Evolutionary conservation across 192 early-diverging fungal genomes (phyloP).

Genomic region (Kickxella alabastrina): DNA sequence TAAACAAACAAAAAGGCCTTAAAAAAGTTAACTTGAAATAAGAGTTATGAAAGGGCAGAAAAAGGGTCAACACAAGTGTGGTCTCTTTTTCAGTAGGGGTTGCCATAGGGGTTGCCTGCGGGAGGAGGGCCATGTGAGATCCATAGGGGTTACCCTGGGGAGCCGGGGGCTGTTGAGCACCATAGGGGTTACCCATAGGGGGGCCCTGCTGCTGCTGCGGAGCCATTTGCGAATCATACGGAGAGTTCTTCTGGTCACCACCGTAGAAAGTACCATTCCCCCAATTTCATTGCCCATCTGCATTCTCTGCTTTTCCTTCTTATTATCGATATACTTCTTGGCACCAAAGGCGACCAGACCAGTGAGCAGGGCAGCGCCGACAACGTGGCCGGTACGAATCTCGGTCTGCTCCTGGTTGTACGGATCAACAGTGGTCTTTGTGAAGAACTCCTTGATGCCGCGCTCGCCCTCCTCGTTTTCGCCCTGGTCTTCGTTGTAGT

Average conservation of each 20-base stretch:
- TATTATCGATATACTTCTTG: slow-evolving; percentile 28
- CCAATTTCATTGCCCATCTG: slow-evolving; percentile 3
- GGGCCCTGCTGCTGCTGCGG: too few species aligned
- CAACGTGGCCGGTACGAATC: slow-evolving; percentile 8
- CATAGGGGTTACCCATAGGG: too few species aligned
- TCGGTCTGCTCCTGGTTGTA: slow-evolving; percentile 17
- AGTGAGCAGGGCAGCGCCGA: slow-evolving; percentile 11
- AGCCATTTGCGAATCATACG: too few species aligned
- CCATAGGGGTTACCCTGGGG: too few species aligned
- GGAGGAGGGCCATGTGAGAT: too few species aligned
- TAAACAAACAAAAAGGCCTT: too few species aligned
- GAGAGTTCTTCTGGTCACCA: slow-evolving; percentile 1
- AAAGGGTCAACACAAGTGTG: too few species aligned
- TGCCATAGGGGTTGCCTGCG: too few species aligned
- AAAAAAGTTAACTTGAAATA: too few species aligned
- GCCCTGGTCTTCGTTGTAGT: slow-evolving; percentile 1
- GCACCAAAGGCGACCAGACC: slow-evolving; percentile 13
- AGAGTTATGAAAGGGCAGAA: too few species aligned
- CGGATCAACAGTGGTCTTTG: slow-evolving; percentile 21
- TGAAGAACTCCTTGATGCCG: slow-evolving; percentile 34
- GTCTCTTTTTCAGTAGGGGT: too few species aligned
- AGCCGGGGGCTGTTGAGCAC: too few species aligned
- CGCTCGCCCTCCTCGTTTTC: slow-evolving; percentile 31
- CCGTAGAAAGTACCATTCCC: background rate
- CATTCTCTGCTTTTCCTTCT: slow-evolving; percentile 1